Conservation (phyloP, 192 early-diverging fungal genomes). For the Dimargaris cristalligena region DNA sequence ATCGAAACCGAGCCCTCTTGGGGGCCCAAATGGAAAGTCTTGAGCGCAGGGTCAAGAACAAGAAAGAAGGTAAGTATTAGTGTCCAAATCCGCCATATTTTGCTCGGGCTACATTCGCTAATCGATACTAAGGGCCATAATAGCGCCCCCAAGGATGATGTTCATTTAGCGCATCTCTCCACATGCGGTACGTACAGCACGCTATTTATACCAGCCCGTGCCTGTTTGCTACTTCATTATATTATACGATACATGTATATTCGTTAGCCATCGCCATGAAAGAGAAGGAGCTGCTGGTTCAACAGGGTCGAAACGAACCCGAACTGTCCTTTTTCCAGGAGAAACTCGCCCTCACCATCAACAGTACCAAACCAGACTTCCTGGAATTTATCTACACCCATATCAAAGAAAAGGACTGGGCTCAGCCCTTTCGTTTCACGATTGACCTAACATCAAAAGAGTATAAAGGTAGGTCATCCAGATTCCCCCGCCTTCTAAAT, state of each 20-base stretch:
- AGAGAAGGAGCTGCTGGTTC: neutral
- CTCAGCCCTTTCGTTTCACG: slow-evolving; percentile 7
- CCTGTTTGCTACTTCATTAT: no score
- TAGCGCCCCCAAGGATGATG: no score
- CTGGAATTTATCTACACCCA: slow-evolving; percentile 49
- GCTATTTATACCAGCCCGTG: no score
- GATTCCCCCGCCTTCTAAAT: no score
- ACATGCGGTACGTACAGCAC: no score
- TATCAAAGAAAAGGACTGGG: slow-evolving; percentile 32
- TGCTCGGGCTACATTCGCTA: no score
- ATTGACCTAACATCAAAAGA: neutral
- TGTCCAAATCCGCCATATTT: no score
- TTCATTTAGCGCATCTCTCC: no score
- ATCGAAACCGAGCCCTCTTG: neutral
- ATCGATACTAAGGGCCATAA: no score
- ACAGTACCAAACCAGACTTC: slow-evolving; percentile 25
- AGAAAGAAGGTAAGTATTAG: slow-evolving; percentile 3
- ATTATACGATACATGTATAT: no score
- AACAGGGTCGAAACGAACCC: slow-evolving; percentile 21
- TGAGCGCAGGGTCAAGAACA: neutral
- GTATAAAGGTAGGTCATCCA: neutral
- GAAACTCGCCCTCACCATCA: slow-evolving; percentile 31
- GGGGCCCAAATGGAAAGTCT: neutral
- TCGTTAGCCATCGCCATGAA: neutral
- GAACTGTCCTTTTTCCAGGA: slow-evolving; percentile 38